These are phyloP conservation scores for Cyamopsis tetragonoloba DNA, from an alignment of 306 rosid species.

Conservation along the genomic window DNA sequence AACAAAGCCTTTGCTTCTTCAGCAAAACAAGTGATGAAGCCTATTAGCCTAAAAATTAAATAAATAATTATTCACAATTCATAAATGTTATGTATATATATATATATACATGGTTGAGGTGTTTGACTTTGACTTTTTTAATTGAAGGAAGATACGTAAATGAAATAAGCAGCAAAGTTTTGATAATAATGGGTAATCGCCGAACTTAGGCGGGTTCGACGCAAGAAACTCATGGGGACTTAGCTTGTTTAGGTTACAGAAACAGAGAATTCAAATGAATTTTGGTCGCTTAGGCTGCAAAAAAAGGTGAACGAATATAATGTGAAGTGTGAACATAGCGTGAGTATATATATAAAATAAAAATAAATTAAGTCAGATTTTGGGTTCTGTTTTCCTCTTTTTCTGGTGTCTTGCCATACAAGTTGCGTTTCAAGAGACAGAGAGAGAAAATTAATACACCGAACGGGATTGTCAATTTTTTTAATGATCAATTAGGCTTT, in stretches of 20 bases:
- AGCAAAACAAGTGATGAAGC: conserved; percentile 42
- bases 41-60: not conserved
- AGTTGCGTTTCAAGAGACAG: not conserved
- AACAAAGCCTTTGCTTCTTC: conserved; percentile 49
- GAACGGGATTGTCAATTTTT: no score
- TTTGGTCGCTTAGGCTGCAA: conserved; percentile 28
- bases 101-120: not conserved
- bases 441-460: not conserved
- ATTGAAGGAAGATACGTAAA: conserved; percentile 41
- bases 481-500: no score
- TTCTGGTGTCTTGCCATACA: conserved; percentile 47
- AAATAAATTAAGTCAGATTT: conserved; percentile 7
- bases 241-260: conserved; percentile 27
- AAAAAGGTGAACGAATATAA: conserved; percentile 19
- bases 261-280: conserved; percentile 29
- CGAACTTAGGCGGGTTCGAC: conserved; percentile 57
- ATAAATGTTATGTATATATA: conserved; percentile 7
- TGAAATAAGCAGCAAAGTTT: conserved; percentile 37
- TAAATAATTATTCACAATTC: conserved; percentile 17
- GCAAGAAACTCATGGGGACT: conserved; percentile 39
- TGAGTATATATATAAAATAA: no score
- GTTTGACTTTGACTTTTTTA: conserved; percentile 56
- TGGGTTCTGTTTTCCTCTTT: conserved; percentile 27
- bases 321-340: no score
- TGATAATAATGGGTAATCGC: conserved; percentile 47